phyloP scores from a whole-genome alignment of 2,329 filamentous ascomycete species.

The Penicillium sp. region DNA sequence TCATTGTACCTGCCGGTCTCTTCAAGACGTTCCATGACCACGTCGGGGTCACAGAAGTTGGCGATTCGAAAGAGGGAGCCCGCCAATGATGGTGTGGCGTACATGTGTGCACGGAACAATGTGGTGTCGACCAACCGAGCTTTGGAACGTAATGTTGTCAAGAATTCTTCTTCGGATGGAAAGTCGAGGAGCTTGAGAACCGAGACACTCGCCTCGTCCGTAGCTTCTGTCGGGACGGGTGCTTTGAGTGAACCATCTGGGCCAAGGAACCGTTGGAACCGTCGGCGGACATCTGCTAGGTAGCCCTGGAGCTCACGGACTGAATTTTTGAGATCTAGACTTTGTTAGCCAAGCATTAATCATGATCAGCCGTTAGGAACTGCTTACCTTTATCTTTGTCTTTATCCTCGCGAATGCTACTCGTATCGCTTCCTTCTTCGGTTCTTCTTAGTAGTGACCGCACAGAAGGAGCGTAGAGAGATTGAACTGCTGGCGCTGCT shows the following conservation, averaged over 20 bases:
- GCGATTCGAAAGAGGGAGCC: constrained; percentile 90
- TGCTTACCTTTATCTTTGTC: constrained; percentile 23
- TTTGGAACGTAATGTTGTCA: constrained; percentile 70
- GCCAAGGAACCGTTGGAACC: constrained; percentile 63
- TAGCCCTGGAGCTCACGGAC: constrained; percentile 84
- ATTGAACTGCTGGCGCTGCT: constrained; percentile 22
- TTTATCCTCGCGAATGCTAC: constrained; percentile 41
- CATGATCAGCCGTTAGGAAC: neutral
- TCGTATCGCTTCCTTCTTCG: constrained; percentile 43
- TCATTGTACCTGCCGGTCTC: constrained; percentile 88
- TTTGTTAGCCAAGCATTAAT: constrained; percentile 20
- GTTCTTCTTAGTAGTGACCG: constrained; percentile 41
- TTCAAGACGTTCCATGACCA: constrained; percentile 89
- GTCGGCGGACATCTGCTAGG: constrained; percentile 77
- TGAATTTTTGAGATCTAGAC: constrained; percentile 70
- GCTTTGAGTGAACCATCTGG: constrained; percentile 55
- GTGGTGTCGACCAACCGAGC: constrained; percentile 91
- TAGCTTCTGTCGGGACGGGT: constrained; percentile 33
- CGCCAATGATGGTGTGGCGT: constrained; percentile 79
- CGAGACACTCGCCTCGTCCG: constrained; percentile 46
- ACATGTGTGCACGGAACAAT: constrained; percentile 93
- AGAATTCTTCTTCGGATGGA: constrained; percentile 63
- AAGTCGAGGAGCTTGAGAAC: constrained; percentile 51
- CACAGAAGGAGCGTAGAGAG: constrained; percentile 40
- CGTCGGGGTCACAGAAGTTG: constrained; percentile 95